These are phyloP conservation scores for Bryum argenteum DNA, from an alignment of 225 moss, liverwort and hornwort genomes.

Conservation along the genomic window DNA sequence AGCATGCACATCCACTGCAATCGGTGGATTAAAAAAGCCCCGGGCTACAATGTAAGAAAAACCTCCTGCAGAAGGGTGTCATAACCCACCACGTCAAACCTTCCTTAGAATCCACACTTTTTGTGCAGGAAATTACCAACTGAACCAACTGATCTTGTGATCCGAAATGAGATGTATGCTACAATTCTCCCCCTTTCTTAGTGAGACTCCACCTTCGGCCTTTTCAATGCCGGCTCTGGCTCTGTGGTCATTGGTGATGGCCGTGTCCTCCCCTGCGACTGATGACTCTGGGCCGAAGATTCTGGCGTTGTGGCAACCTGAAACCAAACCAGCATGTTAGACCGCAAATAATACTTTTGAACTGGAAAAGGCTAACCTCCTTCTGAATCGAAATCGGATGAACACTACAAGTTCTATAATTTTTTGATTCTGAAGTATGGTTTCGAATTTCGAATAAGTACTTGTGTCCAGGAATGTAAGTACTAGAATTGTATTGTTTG, in stretches of 20 bases:
- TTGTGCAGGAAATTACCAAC: constrained; percentile 16
- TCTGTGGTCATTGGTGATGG: constrained; percentile 39
- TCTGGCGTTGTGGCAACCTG: constrained; percentile 63
- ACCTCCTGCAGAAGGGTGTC: constrained; percentile 18
- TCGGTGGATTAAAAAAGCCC: background rate
- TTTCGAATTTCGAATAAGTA: too few species aligned
- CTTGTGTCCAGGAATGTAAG: too few species aligned
- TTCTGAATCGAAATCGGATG: too few species aligned
- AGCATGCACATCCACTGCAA: constrained; percentile 3
- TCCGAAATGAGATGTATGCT: constrained; percentile 22
- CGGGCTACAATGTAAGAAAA: constrained; percentile 1
- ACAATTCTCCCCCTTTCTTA: constrained; percentile 21
- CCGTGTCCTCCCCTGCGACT: constrained; percentile 59
- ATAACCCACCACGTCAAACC: constrained; percentile 8
- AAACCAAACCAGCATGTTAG: background rate
- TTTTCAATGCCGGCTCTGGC: constrained; percentile 45
- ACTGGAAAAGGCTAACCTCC: too few species aligned
- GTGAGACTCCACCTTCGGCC: constrained; percentile 44
- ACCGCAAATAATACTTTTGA: background rate
- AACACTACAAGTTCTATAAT: too few species aligned
- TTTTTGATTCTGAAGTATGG: too few species aligned
- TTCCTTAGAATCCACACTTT: constrained; percentile 12
- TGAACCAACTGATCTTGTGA: background rate
- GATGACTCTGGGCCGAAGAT: constrained; percentile 69
- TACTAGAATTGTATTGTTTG: too few species aligned